Evolutionary conservation across 306 rosid genomes (phyloP).

Genomic region (Cicer cuneatum): DNA sequence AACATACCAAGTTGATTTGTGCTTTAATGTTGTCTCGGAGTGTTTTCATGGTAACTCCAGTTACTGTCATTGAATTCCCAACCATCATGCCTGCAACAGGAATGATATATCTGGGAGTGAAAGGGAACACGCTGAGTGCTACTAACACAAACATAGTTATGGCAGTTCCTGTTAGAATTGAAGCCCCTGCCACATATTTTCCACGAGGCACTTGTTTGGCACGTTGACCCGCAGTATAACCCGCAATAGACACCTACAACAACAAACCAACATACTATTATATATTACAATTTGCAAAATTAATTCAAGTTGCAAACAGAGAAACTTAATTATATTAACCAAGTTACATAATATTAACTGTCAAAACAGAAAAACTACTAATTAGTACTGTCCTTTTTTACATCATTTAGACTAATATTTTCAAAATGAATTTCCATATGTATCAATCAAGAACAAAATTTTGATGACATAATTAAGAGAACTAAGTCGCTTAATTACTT

Average conservation of each 20-base stretch:
- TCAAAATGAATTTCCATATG: too few species aligned
- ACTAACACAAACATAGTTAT: conserved; percentile 77
- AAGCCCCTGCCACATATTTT: conserved; percentile 76
- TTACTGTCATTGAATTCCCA: conserved; percentile 93
- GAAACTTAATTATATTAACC: neutral
- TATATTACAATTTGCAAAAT: neutral
- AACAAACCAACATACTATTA: neutral
- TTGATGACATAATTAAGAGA: too few species aligned
- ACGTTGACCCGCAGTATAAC: conserved; percentile 92
- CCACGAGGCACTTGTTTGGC: conserved; percentile 91
- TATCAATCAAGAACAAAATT: too few species aligned
- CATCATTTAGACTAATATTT: too few species aligned
- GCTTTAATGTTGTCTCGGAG: conserved; percentile 82
- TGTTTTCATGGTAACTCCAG: conserved; percentile 95
- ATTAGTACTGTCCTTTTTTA: neutral
- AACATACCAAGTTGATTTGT: conserved; percentile 70
- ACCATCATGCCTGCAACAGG: conserved; percentile 98
- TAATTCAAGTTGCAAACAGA: neutral
- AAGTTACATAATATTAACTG: neutral
- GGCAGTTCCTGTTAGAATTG: conserved; percentile 80
- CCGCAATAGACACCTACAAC: conserved; percentile 77
- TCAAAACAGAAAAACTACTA: neutral
- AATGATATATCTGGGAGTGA: conserved; percentile 90
- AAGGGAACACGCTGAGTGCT: conserved; percentile 74
- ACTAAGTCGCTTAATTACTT: too few species aligned